A percentile compares a stretch with the other conserved stretches of the same genome.
Evolutionary conservation across 2,329 filamentous ascomycete genomes (phyloP).

Genomic region (Beauveria sp.): DNA sequence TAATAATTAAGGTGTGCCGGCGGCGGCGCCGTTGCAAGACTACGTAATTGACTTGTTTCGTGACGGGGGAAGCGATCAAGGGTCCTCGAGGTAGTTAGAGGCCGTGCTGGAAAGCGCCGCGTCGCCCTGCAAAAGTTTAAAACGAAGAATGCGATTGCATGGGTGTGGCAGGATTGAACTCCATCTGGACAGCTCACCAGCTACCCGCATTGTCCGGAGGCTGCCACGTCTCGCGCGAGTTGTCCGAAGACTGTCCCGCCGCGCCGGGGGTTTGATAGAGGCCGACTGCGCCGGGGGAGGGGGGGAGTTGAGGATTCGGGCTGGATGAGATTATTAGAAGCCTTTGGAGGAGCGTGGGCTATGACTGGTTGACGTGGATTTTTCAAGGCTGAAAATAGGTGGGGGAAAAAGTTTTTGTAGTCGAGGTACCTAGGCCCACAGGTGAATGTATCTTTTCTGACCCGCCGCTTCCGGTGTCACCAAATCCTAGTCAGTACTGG

Average conservation of each 20-base stretch:
- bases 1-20: too few species aligned
- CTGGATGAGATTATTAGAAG: neutral
- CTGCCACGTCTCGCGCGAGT: neutral
- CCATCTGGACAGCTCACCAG: neutral
- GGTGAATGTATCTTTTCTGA: neutral
- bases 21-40: neutral
- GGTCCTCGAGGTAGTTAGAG: neutral
- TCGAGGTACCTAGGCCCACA: conserved; percentile 8
- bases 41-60: neutral
- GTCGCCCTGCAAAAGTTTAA: neutral
- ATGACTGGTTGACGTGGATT: too few species aligned
- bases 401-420: neutral
- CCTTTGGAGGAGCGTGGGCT: too few species aligned
- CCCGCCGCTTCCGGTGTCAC: conserved; percentile 8
- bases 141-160: neutral
- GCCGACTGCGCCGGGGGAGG: conserved; percentile 1
- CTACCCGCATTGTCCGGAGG: neutral
- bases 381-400: neutral
- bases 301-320: neutral
- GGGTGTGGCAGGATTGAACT: neutral
- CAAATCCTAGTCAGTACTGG: neutral
- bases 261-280: neutral
- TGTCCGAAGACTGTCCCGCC: neutral
- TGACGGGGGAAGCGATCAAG: neutral
- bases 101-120: neutral